phyloP scores from a whole-genome alignment of 169 alveolate genomes.

The Theileria equi region DNA sequence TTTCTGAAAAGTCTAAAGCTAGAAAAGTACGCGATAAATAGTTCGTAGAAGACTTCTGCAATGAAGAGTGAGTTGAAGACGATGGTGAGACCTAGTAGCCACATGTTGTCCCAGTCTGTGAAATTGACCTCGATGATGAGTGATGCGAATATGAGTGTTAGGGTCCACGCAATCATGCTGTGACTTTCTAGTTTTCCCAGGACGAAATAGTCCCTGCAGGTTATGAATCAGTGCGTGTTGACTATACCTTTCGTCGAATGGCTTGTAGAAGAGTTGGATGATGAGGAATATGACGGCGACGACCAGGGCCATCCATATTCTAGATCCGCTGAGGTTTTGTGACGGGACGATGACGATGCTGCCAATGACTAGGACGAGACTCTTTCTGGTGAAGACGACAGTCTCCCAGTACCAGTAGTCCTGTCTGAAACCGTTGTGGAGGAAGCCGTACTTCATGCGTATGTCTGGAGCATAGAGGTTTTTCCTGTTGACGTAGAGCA shows the following conservation, averaged over 20 bases:
- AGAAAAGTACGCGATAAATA: constrained; percentile 61
- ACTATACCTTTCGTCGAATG: constrained; percentile 77
- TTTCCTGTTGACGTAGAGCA: constrained; percentile 70
- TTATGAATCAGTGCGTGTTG: background rate
- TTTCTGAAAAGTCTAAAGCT: constrained; percentile 65
- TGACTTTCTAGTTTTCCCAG: constrained; percentile 77
- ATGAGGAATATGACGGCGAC: constrained; percentile 71
- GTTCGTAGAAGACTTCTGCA: constrained; percentile 40
- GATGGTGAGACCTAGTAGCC: constrained; percentile 18
- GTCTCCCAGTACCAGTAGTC: constrained; percentile 84
- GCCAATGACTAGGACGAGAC: constrained; percentile 75
- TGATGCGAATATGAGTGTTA: constrained; percentile 63
- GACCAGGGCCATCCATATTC: constrained; percentile 76
- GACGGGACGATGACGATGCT: constrained; percentile 70
- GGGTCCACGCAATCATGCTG: constrained; percentile 81
- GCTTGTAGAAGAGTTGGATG: constrained; percentile 74
- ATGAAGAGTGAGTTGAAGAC: constrained; percentile 60
- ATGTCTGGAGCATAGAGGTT: constrained; percentile 71
- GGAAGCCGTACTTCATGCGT: constrained; percentile 78
- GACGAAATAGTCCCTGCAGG: constrained; percentile 67
- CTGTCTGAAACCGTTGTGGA: constrained; percentile 78
- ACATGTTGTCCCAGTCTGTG: background rate
- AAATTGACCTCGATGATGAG: constrained; percentile 26
- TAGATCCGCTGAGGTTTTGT: constrained; percentile 65
- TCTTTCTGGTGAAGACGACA: constrained; percentile 77